Evolutionary conservation across 495 filamentous ascomycete species (phyloP).

Genomic region (Neurospora hispaniola): DNA sequence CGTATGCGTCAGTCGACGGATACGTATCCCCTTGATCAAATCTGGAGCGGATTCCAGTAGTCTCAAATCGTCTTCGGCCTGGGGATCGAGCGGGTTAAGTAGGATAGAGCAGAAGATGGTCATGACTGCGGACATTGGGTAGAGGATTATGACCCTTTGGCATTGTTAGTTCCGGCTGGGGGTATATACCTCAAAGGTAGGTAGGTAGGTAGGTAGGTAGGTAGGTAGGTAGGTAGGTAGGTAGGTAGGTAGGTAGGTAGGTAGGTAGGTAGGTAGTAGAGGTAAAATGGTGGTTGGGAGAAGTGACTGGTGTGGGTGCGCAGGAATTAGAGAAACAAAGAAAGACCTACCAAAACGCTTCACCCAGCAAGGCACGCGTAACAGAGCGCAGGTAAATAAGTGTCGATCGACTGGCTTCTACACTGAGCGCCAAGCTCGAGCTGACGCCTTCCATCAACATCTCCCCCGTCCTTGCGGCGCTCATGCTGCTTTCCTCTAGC

Average conservation of each 20-base stretch:
- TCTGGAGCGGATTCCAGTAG: conserved; percentile 30
- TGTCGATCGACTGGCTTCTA: conserved; percentile 43
- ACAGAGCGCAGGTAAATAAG: conserved; percentile 34
- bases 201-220: too few relatives aligned
- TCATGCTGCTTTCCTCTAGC: conserved; percentile 2
- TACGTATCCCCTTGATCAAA: conserved; percentile 35
- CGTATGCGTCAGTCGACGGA: conserved; percentile 25
- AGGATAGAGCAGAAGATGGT: conserved; percentile 43
- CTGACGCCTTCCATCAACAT: conserved; percentile 31
- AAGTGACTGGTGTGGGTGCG: too few relatives aligned
- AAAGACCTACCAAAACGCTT: conserved; percentile 36
- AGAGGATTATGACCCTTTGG: conserved; percentile 34
- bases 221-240: too few relatives aligned
- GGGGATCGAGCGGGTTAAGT: conserved; percentile 34
- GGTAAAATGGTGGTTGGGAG: neutral
- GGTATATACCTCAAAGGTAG: too few relatives aligned
- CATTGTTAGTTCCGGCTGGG: too few relatives aligned
- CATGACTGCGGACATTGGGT: conserved; percentile 41
- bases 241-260: too few relatives aligned
- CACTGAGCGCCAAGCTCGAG: conserved; percentile 38
- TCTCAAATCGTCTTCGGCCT: conserved; percentile 34
- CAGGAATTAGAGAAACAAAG: too few relatives aligned
- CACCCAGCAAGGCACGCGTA: conserved; percentile 30
- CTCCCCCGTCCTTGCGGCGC: conserved; percentile 11
- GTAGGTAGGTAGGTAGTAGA: neutral